Percentiles rank a stretch among this genome's conserved stretches.
These are phyloP conservation scores for Arthonia radiata DNA, from an alignment of 495 filamentous ascomycete species.

Conservation along the genomic window DNA sequence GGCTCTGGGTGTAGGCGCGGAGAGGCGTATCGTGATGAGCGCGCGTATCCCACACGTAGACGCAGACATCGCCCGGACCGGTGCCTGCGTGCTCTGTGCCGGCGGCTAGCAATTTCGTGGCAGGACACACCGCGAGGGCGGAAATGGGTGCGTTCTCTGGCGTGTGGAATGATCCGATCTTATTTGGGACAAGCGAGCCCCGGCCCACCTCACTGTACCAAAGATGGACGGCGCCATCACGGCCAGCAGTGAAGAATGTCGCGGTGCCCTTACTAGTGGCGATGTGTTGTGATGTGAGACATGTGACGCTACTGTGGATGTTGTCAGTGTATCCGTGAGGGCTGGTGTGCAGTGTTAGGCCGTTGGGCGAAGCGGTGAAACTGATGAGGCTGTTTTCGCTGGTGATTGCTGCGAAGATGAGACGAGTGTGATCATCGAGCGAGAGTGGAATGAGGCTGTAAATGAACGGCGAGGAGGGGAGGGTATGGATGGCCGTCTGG, in stretches of 20 bases:
- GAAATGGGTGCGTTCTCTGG: slow-evolving; percentile 27
- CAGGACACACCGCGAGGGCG: slow-evolving; percentile 38
- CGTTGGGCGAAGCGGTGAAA: no score
- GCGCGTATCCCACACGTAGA: slow-evolving; percentile 41
- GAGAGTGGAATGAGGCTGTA: no score
- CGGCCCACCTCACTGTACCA: slow-evolving; percentile 21
- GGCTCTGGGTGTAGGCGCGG: slow-evolving; percentile 20
- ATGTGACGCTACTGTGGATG: slow-evolving; percentile 30
- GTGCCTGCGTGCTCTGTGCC: slow-evolving; percentile 54
- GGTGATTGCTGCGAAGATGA: no score
- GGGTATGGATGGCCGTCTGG: no score
- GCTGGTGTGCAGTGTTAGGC: no score
- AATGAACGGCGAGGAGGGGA: no score
- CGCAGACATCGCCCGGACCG: slow-evolving; percentile 32
- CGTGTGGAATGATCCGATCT: not conserved
- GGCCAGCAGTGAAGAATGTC: slow-evolving; percentile 32
- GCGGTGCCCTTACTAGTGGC: slow-evolving; percentile 12
- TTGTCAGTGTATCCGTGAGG: slow-evolving; percentile 15
- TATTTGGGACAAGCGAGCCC: not conserved
- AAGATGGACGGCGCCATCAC: slow-evolving; percentile 31
- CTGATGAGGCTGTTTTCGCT: no score
- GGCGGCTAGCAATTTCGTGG: slow-evolving; percentile 35
- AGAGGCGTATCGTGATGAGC: not conserved
- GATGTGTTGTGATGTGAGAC: slow-evolving; percentile 23
- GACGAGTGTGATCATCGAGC: no score